These are phyloP conservation scores for Mastigamoeba balamuthi DNA, from an alignment of 78 protist species.

Conservation along the genomic window DNA sequence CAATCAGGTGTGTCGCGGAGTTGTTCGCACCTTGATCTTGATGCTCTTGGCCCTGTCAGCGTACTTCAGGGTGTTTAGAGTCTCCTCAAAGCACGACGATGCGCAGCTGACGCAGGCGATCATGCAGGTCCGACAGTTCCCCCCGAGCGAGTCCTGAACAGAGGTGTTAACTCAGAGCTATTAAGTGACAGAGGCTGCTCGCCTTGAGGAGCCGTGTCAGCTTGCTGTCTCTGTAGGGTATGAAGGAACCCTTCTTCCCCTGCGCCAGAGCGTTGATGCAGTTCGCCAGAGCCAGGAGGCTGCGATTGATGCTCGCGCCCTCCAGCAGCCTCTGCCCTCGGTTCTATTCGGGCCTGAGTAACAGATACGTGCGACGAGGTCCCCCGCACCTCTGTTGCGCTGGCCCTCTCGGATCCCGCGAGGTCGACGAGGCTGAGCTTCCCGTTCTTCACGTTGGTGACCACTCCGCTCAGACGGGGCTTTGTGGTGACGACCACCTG, in stretches of 20 bases:
- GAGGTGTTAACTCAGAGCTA: slow-evolving; percentile 55
- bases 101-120: slow-evolving; percentile 35
- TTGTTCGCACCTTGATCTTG: no score
- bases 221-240: slow-evolving; percentile 84
- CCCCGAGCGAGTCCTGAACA: slow-evolving; percentile 64
- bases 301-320: slow-evolving; percentile 74
- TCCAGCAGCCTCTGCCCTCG: slow-evolving; percentile 41
- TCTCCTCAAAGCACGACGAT: slow-evolving; percentile 30
- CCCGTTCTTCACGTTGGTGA: background rate
- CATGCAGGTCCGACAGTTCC: slow-evolving; percentile 59
- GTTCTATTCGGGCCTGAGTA: slow-evolving; percentile 15
- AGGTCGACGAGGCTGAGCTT: slow-evolving; percentile 52
- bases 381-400: background rate
- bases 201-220: slow-evolving; percentile 87
- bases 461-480: background rate
- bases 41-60: slow-evolving; percentile 42
- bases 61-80: slow-evolving; percentile 47
- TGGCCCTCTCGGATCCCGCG: slow-evolving; percentile 73
- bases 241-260: background rate
- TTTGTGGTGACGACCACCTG: slow-evolving; percentile 6
- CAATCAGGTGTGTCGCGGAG: background rate
- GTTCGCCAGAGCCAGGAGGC: slow-evolving; percentile 70
- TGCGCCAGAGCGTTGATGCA: slow-evolving; percentile 61
- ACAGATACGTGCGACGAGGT: no score
- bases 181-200: no score